Evolutionary conservation across 1,284 basidiomycete genomes (phyloP).

Genomic region (Volvariella surrecta): DNA sequence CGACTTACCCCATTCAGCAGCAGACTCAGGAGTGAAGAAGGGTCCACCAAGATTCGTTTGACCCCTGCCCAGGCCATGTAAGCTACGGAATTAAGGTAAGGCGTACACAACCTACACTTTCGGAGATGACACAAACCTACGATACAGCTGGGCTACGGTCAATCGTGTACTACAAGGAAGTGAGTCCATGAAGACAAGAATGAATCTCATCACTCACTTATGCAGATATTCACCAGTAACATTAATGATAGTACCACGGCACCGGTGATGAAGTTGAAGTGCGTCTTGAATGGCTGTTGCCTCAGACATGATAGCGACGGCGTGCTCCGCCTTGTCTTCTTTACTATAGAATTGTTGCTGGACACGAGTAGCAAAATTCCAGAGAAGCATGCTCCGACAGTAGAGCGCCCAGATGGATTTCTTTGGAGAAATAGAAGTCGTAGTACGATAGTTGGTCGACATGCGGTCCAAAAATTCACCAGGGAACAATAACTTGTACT

Average conservation of each 20-base stretch:
- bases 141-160: slow-evolving; percentile 54
- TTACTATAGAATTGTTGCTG: slow-evolving; percentile 30
- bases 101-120: slow-evolving; percentile 14
- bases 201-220: slow-evolving; percentile 42
- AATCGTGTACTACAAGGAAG: slow-evolving; percentile 48
- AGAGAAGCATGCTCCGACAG: slow-evolving; percentile 70
- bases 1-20: slow-evolving; percentile 69
- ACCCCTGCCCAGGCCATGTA: slow-evolving; percentile 34
- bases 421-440: slow-evolving; percentile 43
- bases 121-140: slow-evolving; percentile 40
- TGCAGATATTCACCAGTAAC: slow-evolving; percentile 63
- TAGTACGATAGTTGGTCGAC: slow-evolving; percentile 27
- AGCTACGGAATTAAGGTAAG: slow-evolving; percentile 21
- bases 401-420: slow-evolving; percentile 74
- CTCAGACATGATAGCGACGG: slow-evolving; percentile 53
- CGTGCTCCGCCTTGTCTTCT: slow-evolving; percentile 48
- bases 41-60: slow-evolving; percentile 24
- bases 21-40: slow-evolving; percentile 56
- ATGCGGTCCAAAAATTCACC: slow-evolving; percentile 51
- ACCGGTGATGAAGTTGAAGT: slow-evolving; percentile 58
- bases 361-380: slow-evolving; percentile 56
- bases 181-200: slow-evolving; percentile 7
- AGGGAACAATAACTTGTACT: slow-evolving; percentile 32
- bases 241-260: slow-evolving; percentile 59
- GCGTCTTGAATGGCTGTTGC: slow-evolving; percentile 55